Evolutionary conservation across 768 basidiomycete genomes (phyloP), one percentile per base, ranked within the genome.

Genomic region (Agaricus subrufescens): DNA sequence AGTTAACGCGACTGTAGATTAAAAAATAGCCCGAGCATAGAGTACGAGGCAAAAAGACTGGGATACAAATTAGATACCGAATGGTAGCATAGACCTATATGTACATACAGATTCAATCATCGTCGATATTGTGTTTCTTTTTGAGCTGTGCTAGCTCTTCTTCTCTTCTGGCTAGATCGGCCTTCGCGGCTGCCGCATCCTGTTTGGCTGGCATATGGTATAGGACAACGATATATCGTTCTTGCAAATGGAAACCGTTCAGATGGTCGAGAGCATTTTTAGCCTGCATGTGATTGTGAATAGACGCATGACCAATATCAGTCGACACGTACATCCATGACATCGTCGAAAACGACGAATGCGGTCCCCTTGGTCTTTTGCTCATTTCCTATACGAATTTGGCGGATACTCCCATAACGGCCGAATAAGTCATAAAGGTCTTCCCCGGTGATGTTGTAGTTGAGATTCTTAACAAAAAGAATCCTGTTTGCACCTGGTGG

Each of bases 191-290:
- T 1, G 93, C 92, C 1, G 93, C 93, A 64, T 95, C 93, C 65
- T 95, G 93, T 70, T 94, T 92, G n/a, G 93, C 87, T 38, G 94
- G 93, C 87, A 98, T 96, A 68, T 98, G 95, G 66, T 96, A 98
- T 29, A 98, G 75, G 8, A 98, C 96, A 56, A 99, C 96, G 52
- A 99, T 96, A 72, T 98, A 99, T 26, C 96, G 89, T 71, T 97
- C 96, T 74, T 94, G 94, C 57, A 99, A 71, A 74, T 99, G 96
- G 75, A 99, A 99, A 45, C 96, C 96, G 63, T 98, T 98, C 66
- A 98, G 71, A 70, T 97, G 94, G 67, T 95, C 95, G 55, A 97
- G 83, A 0, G 96, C 96, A 66, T 95, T 94, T 72, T 97, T 96
- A 23, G 96, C 96, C 91, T 97, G 65, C 11, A 52, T 53, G 37